phyloP scores from a whole-genome alignment of 1,284 basidiomycete genomes.

The Sporisorium sorghi region DNA sequence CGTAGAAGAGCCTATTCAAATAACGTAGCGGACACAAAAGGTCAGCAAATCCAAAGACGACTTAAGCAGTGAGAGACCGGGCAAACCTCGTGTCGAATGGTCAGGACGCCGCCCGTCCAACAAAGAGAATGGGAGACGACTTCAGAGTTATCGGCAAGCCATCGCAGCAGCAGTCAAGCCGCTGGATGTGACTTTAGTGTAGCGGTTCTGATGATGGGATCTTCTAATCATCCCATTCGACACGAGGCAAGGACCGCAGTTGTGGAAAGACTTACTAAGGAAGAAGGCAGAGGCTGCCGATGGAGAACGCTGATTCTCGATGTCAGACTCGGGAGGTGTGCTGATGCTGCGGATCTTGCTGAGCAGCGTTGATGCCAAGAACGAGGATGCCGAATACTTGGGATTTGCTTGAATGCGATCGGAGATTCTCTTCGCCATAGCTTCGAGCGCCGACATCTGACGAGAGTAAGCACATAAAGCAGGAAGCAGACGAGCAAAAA shows the following conservation, averaged over 20 bases:
- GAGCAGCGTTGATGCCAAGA: slow-evolving; percentile 5
- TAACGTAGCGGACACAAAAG: background rate
- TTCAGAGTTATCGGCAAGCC: slow-evolving; percentile 54
- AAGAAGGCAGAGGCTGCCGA: slow-evolving; percentile 7
- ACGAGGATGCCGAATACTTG: slow-evolving; percentile 5
- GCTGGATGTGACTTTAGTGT: slow-evolving; percentile 44
- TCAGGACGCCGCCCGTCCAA: slow-evolving; percentile 38
- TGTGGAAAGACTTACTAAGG: slow-evolving; percentile 24
- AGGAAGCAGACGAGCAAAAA: slow-evolving; percentile 51
- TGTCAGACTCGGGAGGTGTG: slow-evolving; percentile 2
- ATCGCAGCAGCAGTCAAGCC: slow-evolving; percentile 42
- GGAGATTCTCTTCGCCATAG: slow-evolving; percentile 18
- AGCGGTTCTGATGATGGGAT: slow-evolving; percentile 54
- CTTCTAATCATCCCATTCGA: slow-evolving; percentile 50
- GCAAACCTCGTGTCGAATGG: slow-evolving; percentile 33
- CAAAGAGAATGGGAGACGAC: slow-evolving; percentile 25
- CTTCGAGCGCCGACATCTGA: slow-evolving; percentile 17
- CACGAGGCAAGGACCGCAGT: background rate
- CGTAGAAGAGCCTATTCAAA: slow-evolving; percentile 15
- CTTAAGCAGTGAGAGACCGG: background rate
- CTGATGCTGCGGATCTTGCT: slow-evolving; percentile 27
- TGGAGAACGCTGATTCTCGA: background rate
- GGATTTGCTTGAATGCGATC: slow-evolving; percentile 2
- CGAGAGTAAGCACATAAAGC: slow-evolving; percentile 31
- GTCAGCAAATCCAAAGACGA: slow-evolving; percentile 4